A percentile compares a stretch with the other conserved stretches of the same genome.
phyloP scores from a whole-genome alignment of 805 yeast species.

The Sugiyamaella marilandica region DNA sequence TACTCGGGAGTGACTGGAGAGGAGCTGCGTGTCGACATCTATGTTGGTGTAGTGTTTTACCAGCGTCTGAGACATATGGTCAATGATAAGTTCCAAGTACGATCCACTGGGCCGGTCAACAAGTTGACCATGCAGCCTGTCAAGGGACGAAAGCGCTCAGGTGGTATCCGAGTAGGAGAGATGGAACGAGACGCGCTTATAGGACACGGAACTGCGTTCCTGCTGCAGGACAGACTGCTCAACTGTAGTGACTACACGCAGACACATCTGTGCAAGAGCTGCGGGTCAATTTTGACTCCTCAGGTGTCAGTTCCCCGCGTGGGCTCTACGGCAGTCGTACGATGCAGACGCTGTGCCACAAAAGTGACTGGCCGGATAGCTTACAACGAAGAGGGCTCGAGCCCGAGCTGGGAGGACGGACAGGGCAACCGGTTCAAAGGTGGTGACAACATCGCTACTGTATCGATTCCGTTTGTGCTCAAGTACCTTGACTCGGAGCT shows the following conservation, averaged over 20 bases:
- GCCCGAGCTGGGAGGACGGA: conserved; percentile 93
- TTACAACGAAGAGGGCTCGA: conserved; percentile 40
- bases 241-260: conserved; percentile 96
- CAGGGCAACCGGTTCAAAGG: conserved; percentile 88
- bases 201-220: conserved; percentile 96
- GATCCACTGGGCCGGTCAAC: conserved; percentile 98
- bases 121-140: conserved; percentile 98
- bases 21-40: conserved; percentile 92
- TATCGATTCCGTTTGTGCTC: conserved; percentile 94
- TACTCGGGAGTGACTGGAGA: conserved; percentile 98
- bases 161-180: conserved; percentile 99
- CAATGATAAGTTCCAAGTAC: conserved; percentile 97
- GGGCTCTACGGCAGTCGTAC: conserved; percentile 68
- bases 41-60: conserved; percentile 94
- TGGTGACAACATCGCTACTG: conserved; percentile 89
- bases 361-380: conserved; percentile 49
- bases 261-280: conserved; percentile 80
- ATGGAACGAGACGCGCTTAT: conserved; percentile 99
- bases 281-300: conserved; percentile 89
- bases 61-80: conserved; percentile 99
- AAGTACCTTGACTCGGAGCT: conserved; percentile 92
- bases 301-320: conserved; percentile 88
- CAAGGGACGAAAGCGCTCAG: conserved; percentile 96
- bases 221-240: conserved; percentile 88
- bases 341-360: conserved; percentile 89